These are phyloP conservation scores for Elsinoe perseae DNA, from an alignment of 2,329 filamentous ascomycete genomes.

Conservation along the genomic window DNA sequence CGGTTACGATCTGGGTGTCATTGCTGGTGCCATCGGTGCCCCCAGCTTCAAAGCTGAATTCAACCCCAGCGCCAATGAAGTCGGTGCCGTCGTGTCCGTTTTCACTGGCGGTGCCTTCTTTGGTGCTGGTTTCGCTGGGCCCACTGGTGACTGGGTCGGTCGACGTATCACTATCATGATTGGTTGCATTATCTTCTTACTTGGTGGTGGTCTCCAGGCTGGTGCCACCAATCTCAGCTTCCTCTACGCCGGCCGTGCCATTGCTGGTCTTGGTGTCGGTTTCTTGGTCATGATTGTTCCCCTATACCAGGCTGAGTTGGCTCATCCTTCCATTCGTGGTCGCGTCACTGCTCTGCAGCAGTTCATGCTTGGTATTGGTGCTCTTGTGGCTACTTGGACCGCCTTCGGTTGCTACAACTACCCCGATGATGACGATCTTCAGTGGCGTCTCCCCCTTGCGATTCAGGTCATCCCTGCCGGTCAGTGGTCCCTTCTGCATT, in stretches of 20 bases:
- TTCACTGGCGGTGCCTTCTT: slow-evolving; percentile 72
- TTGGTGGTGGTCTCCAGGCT: slow-evolving; percentile 68
- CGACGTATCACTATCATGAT: slow-evolving; percentile 64
- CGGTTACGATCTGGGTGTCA: slow-evolving; percentile 54
- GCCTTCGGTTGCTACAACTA: slow-evolving; percentile 56
- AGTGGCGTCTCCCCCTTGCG: slow-evolving; percentile 59
- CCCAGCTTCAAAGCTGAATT: slow-evolving; percentile 37
- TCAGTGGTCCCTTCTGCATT: background rate
- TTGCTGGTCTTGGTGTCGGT: slow-evolving; percentile 60
- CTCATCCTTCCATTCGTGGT: slow-evolving; percentile 70
- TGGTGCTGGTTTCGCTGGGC: slow-evolving; percentile 58
- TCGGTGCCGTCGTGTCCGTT: slow-evolving; percentile 63
- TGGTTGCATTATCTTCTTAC: slow-evolving; percentile 61
- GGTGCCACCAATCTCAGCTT: slow-evolving; percentile 52
- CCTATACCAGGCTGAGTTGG: slow-evolving; percentile 70
- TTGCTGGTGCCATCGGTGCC: slow-evolving; percentile 48
- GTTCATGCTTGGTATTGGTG: slow-evolving; percentile 72
- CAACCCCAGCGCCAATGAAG: slow-evolving; percentile 33
- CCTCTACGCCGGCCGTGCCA: slow-evolving; percentile 61
- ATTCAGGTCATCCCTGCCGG: slow-evolving; percentile 62
- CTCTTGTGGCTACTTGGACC: slow-evolving; percentile 65
- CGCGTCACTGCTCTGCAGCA: slow-evolving; percentile 69
- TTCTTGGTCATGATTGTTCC: slow-evolving; percentile 58
- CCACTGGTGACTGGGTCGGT: slow-evolving; percentile 56
- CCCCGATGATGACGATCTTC: slow-evolving; percentile 38